These are phyloP conservation scores for Ophiostoma angusticollis DNA, from an alignment of 2,329 filamentous ascomycete species.

Conservation along the genomic window DNA sequence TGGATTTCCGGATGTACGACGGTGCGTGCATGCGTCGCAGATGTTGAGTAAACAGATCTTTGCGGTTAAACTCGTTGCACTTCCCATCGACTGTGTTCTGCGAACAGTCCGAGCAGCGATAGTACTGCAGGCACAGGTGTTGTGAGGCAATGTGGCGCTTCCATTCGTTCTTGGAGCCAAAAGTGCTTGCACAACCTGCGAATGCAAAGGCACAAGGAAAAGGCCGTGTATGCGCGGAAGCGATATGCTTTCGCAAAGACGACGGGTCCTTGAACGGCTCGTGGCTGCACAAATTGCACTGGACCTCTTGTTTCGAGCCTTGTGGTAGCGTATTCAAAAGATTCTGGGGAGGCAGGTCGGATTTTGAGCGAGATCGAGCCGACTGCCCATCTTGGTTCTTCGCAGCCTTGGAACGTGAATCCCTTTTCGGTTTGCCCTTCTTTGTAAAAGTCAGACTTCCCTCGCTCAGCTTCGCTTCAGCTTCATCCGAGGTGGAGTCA, in stretches of 20 bases:
- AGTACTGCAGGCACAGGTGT: conserved; percentile 61
- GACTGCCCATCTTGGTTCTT: conserved; percentile 8
- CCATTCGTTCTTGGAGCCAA: conserved; percentile 95
- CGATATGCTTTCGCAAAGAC: conserved; percentile 52
- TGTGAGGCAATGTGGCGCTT: conserved; percentile 88
- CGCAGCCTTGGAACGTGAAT: conserved; percentile 9
- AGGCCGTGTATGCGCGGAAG: conserved; percentile 54
- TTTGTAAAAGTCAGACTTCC: not conserved
- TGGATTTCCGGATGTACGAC: conserved; percentile 46
- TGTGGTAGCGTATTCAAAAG: conserved; percentile 15
- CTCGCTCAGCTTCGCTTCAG: conserved; percentile 1
- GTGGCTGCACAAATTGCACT: conserved; percentile 49
- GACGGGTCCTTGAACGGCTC: conserved; percentile 55
- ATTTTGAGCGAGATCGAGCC: conserved; percentile 4
- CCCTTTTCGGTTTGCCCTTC: conserved; percentile 6
- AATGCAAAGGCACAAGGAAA: conserved; percentile 80
- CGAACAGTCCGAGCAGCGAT: conserved; percentile 50
- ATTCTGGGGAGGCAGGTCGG: conserved; percentile 5
- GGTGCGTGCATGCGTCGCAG: conserved; percentile 85
- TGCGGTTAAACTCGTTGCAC: conserved; percentile 73
- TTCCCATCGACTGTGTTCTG: conserved; percentile 41
- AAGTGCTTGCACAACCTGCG: conserved; percentile 72
- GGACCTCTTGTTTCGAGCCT: conserved; percentile 44
- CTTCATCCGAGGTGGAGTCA: conserved; percentile 3
- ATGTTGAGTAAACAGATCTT: conserved; percentile 92